Conservation (phyloP, 1,139 yeast species). For the Geotrichum restrictum region DNA sequence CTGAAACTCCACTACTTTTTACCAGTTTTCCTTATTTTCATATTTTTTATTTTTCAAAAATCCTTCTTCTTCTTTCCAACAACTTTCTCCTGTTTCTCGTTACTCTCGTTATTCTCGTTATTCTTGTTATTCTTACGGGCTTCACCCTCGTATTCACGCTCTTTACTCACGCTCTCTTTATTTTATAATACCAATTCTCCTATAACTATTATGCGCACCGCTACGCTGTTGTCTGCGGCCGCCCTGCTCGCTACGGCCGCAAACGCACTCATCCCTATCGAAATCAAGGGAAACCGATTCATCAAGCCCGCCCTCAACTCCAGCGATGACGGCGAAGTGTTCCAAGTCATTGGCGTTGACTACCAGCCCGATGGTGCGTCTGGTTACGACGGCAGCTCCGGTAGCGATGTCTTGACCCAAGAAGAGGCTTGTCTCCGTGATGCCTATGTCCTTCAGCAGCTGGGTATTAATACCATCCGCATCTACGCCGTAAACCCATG, state of each 20-base stretch:
- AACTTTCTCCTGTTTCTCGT: neutral
- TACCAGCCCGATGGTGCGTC: conserved; percentile 75
- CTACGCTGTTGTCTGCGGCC: conserved; percentile 14
- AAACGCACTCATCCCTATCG: conserved; percentile 46
- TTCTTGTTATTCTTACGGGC: neutral
- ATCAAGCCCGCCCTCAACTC: conserved; percentile 45
- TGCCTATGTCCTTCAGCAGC: conserved; percentile 67
- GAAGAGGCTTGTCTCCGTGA: conserved; percentile 73
- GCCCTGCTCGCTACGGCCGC: conserved; percentile 20
- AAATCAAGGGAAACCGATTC: conserved; percentile 46
- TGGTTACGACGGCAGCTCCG: conserved; percentile 45
- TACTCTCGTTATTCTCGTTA: neutral
- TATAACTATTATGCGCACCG: conserved; percentile 7
- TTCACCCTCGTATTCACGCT: neutral
- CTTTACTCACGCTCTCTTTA: neutral
- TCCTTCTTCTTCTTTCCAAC: no score
- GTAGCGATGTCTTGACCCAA: conserved; percentile 71
- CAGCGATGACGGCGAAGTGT: conserved; percentile 46
- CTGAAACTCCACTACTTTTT: neutral
- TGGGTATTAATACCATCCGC: conserved; percentile 80
- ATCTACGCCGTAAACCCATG: conserved; percentile 83
- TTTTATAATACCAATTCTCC: neutral
- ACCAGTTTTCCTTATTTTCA: neutral
- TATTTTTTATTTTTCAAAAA: neutral
- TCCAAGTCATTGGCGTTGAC: conserved; percentile 58